Percentiles rank a stretch among this genome's conserved stretches.
These are phyloP conservation scores for Phytophthora brassicae DNA, from an alignment of 352 stramenopile genomes.

Conservation along the genomic window DNA sequence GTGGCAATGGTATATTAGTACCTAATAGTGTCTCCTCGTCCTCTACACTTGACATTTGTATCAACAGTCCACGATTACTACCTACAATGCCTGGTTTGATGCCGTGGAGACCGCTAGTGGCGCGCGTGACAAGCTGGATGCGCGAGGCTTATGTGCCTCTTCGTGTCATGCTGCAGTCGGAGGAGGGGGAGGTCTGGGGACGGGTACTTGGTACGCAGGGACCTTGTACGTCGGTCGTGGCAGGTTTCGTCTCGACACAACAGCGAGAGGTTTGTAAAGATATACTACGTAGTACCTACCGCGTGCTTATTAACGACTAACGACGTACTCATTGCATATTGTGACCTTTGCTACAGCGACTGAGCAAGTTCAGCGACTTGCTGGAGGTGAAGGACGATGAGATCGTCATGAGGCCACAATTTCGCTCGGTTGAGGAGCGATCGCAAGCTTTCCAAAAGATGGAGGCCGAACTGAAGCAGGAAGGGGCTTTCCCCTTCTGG, in stretches of 20 bases:
- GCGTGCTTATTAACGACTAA: too few relatives aligned
- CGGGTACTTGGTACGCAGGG: conserved; percentile 12
- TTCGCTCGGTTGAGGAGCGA: conserved; percentile 33
- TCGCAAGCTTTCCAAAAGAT: conserved; percentile 50
- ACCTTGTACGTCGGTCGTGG: conserved; percentile 30
- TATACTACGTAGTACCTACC: too few relatives aligned
- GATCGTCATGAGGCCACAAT: conserved; percentile 34
- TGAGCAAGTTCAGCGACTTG: conserved; percentile 35
- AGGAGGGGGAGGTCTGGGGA: conserved; percentile 29
- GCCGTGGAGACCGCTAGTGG: conserved; percentile 38
- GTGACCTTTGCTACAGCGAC: conserved; percentile 17
- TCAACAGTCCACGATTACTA: not conserved
- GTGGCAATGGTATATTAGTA: too few relatives aligned
- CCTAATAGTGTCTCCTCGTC: conserved; percentile 12
- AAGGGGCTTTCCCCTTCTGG: conserved; percentile 53
- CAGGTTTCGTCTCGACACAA: conserved; percentile 39
- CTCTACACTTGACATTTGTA: conserved; percentile 25
- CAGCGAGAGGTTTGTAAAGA: conserved; percentile 30
- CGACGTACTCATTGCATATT: not conserved
- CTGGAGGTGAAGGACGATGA: conserved; percentile 36
- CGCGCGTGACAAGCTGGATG: conserved; percentile 47
- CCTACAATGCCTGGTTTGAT: not conserved
- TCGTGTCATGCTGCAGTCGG: conserved; percentile 43
- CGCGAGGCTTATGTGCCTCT: conserved; percentile 50
- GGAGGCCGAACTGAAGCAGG: conserved; percentile 42